Conservation (phyloP, 2,329 filamentous ascomycete genomes). For the Aspergillus sp. region DNA sequence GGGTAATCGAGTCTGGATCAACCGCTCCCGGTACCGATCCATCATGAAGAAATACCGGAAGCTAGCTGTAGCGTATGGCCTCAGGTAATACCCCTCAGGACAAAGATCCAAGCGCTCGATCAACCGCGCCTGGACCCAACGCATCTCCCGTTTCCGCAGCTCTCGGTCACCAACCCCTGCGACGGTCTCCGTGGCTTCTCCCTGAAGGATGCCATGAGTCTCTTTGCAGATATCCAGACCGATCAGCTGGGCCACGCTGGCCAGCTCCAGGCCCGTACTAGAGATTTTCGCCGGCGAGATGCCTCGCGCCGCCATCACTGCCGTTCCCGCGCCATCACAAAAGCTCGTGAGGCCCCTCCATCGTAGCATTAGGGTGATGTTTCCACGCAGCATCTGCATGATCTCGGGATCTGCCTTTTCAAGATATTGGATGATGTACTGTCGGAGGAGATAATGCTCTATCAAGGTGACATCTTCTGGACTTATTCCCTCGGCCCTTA, state of each 20-base stretch:
- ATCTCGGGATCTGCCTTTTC: constrained; percentile 1
- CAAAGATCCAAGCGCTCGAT: background rate
- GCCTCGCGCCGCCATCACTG: background rate
- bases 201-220: background rate
- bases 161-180: background rate
- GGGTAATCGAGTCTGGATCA: background rate
- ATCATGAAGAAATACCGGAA: constrained; percentile 1
- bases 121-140: background rate
- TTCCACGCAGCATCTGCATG: background rate
- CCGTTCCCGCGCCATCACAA: background rate
- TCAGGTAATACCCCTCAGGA: background rate
- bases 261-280: background rate
- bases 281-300: too few species aligned
- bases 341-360: background rate
- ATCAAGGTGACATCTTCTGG: background rate
- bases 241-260: background rate
- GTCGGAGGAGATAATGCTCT: background rate
- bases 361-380: background rate
- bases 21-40: constrained; percentile 2
- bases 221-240: constrained; percentile 2
- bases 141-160: background rate
- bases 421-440: constrained; percentile 1
- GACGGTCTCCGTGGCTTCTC: background rate
- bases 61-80: background rate
- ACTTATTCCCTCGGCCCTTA: background rate